Percentiles rank a stretch among this genome's conserved stretches.
phyloP scores from a whole-genome alignment of 805 yeast genomes.

The Metschnikowia sp. region DNA sequence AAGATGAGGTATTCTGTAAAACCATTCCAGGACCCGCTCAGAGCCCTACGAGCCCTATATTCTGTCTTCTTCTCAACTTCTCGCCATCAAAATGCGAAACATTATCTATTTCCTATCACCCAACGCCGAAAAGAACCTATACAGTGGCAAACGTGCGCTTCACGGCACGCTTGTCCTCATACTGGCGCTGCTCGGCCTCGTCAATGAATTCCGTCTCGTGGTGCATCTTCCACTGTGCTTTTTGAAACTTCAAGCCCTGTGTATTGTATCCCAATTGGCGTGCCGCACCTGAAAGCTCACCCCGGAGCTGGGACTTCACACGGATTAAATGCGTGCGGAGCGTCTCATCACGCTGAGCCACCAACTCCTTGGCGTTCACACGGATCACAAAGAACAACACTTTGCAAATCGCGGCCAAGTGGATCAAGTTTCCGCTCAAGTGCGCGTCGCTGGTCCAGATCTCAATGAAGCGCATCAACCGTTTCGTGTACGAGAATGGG shows the following conservation, averaged over 20 bases:
- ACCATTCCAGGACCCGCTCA: no score
- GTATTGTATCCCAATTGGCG: constrained; percentile 77
- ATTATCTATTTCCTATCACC: no score
- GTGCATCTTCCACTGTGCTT: constrained; percentile 71
- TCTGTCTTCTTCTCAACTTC: no score
- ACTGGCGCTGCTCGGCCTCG: constrained; percentile 52
- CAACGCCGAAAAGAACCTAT: constrained; percentile 6
- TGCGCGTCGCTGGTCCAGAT: constrained; percentile 58
- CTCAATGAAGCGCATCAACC: constrained; percentile 68
- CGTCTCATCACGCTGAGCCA: constrained; percentile 59
- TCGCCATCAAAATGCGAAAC: background rate
- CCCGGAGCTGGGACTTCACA: constrained; percentile 62
- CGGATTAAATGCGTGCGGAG: constrained; percentile 62
- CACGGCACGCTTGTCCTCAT: constrained; percentile 53
- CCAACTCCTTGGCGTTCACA: constrained; percentile 75
- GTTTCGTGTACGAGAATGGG: constrained; percentile 80
- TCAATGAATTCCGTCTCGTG: constrained; percentile 77
- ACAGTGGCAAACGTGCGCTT: constrained; percentile 74
- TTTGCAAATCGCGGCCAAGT: constrained; percentile 65
- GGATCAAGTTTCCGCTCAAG: constrained; percentile 41
- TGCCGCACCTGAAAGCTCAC: constrained; percentile 47
- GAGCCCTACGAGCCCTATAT: no score
- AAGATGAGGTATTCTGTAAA: no score
- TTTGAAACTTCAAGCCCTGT: constrained; percentile 73
- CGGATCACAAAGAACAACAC: constrained; percentile 72